Evolutionary conservation across 2,329 filamentous ascomycete genomes (phyloP).

Genomic region (Metarhizium robertsii): DNA sequence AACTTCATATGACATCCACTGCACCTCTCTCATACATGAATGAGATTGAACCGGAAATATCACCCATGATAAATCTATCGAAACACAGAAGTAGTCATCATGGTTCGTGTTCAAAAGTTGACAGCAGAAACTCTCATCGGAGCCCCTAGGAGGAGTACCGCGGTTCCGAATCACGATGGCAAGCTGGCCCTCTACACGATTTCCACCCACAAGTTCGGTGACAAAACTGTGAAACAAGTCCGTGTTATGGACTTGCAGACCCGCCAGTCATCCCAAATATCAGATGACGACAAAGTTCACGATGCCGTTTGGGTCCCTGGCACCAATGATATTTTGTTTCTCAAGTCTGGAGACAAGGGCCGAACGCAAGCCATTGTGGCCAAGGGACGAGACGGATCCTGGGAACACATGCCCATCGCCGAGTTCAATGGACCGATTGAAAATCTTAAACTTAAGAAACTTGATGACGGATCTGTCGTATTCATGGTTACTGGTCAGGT

Average conservation of each 20-base stretch:
- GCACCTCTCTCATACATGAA: too few relatives aligned
- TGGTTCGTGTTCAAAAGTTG: conserved; percentile 16
- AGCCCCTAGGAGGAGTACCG: conserved; percentile 20
- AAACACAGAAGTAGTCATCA: not conserved
- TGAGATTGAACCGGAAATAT: too few relatives aligned
- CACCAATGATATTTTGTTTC: conserved; percentile 6
- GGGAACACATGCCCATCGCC: conserved; percentile 16
- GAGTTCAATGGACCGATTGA: conserved; percentile 23
- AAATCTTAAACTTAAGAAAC: conserved; percentile 22
- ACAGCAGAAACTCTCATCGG: conserved; percentile 23
- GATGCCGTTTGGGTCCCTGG: conserved; percentile 18
- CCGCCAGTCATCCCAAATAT: conserved; percentile 11
- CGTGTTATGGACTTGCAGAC: conserved; percentile 23
- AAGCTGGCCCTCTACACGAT: conserved; percentile 31
- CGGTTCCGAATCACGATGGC: conserved; percentile 30
- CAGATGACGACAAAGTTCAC: too few relatives aligned
- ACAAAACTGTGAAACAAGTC: conserved; percentile 21
- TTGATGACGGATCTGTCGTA: conserved; percentile 24
- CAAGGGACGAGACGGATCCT: conserved; percentile 12
- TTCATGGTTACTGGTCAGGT: conserved; percentile 26
- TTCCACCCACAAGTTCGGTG: conserved; percentile 25
- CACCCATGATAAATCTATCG: too few relatives aligned
- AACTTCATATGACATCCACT: too few relatives aligned
- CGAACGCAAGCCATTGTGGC: conserved; percentile 22
- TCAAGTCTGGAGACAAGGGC: conserved; percentile 17